These are phyloP conservation scores for Actinidia polygama DNA, from an alignment of 179 eudicot species.

Conservation along the genomic window DNA sequence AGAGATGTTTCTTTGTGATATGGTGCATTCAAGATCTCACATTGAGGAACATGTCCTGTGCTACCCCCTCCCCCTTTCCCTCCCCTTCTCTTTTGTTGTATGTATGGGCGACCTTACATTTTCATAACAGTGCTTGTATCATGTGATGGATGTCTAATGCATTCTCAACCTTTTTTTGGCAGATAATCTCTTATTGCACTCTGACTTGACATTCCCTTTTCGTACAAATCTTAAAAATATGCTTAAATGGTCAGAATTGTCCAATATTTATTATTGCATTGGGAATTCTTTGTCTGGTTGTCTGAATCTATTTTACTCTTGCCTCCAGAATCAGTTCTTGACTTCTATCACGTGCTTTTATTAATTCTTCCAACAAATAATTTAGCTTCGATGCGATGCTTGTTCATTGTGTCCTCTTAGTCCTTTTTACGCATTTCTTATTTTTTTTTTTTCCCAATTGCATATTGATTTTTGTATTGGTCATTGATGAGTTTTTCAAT, in stretches of 20 bases:
- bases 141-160: constrained; percentile 5
- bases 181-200: neutral
- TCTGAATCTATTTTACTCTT: neutral
- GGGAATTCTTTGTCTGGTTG: neutral
- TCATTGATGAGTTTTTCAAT: constrained; percentile 25
- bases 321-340: neutral
- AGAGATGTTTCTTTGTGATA: neutral
- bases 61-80: too few species aligned
- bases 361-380: neutral
- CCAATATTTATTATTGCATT: constrained; percentile 4
- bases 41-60: neutral
- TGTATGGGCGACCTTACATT: neutral
- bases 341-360: neutral
- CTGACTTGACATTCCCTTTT: neutral
- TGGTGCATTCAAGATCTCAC: neutral
- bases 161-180: neutral
- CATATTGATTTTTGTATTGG: constrained; percentile 10
- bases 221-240: neutral
- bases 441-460: neutral
- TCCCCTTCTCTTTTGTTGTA: neutral
- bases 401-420: neutral
- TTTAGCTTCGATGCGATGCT: constrained; percentile 14
- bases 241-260: neutral
- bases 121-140: neutral
- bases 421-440: constrained; percentile 4